These are phyloP conservation scores for Capniomyces stellatus DNA, from an alignment of 371 early-diverging fungal species.

Conservation along the genomic window DNA sequence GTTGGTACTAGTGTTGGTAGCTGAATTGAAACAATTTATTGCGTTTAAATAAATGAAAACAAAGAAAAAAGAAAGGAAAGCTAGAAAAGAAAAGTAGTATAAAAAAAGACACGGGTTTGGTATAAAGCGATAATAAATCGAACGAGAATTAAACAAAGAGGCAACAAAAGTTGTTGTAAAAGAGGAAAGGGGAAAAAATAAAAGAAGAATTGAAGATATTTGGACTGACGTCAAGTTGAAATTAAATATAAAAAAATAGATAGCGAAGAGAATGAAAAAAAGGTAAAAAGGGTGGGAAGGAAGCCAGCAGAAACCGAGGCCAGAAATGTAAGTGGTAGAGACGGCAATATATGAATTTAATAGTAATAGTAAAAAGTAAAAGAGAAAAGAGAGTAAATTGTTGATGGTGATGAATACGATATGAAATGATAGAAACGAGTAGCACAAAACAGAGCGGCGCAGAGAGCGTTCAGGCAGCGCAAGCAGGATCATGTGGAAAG, in stretches of 20 bases:
- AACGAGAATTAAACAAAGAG: not conserved
- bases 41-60: not conserved
- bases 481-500: slow-evolving; percentile 45
- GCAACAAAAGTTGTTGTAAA: not conserved
- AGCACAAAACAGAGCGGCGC: slow-evolving; percentile 61
- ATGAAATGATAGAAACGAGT: slow-evolving; percentile 31
- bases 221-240: too few species aligned
- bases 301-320: slow-evolving; percentile 2
- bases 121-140: not conserved
- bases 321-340: not conserved
- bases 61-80: not conserved
- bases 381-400: not conserved
- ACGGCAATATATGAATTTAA: not conserved
- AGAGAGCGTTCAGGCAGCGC: slow-evolving; percentile 57
- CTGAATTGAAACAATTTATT: not conserved
- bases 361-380: not conserved
- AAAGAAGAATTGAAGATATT: not conserved
- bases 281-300: slow-evolving; percentile 3
- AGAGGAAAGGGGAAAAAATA: not conserved
- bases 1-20: too few species aligned
- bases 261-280: not conserved
- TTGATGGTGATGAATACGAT: not conserved
- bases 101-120: not conserved
- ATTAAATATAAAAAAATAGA: not conserved
- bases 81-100: not conserved